Evolutionary conservation across 1,139 yeast genomes (phyloP).

Genomic region (Diutina mesorugosa): DNA sequence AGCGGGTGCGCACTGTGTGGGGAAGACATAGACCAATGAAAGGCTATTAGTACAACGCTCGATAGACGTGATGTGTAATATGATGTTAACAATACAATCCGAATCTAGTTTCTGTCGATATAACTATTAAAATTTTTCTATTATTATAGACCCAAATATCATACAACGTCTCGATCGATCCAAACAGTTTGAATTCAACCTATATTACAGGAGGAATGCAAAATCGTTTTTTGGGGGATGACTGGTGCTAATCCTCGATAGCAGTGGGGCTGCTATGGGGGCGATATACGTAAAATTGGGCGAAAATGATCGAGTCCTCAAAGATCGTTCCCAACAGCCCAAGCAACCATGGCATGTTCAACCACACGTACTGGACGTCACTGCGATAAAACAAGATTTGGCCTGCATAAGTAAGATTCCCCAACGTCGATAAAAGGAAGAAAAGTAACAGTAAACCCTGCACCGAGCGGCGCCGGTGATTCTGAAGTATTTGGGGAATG

Average conservation of each 20-base stretch:
- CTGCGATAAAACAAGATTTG: slow-evolving; percentile 58
- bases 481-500: slow-evolving; percentile 68
- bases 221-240: not conserved
- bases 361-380: slow-evolving; percentile 44
- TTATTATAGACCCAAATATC: no score
- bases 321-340: slow-evolving; percentile 66
- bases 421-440: slow-evolving; percentile 62
- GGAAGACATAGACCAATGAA: no score
- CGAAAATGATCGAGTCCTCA: slow-evolving; percentile 51
- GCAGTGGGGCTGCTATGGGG: not conserved
- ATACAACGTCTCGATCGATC: no score
- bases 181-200: no score
- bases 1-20: no score
- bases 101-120: no score
- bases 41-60: no score
- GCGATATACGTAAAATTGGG: slow-evolving; percentile 48
- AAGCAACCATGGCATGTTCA: slow-evolving; percentile 62
- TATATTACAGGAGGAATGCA: no score
- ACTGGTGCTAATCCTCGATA: not conserved
- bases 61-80: no score
- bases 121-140: no score
- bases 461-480: slow-evolving; percentile 55
- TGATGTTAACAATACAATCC: no score
- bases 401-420: slow-evolving; percentile 66
- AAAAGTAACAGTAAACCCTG: slow-evolving; percentile 65